Evolutionary conservation across 2,329 filamentous ascomycete genomes (phyloP).

Genomic region (Pseudocercospora ulei): DNA sequence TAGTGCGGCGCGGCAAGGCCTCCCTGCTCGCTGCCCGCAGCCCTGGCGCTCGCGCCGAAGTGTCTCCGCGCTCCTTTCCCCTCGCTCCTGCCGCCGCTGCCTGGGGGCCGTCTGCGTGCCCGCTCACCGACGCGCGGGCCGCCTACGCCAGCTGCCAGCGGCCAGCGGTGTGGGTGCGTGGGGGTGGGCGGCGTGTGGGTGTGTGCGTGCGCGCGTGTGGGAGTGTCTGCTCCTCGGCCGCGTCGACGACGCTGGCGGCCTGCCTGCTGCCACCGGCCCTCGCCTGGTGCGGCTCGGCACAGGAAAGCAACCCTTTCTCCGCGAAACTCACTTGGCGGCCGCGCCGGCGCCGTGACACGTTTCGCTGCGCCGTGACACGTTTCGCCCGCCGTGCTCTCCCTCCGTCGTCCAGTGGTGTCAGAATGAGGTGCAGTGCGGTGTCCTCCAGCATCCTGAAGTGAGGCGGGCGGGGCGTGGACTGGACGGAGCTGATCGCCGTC

Average conservation of each 20-base stretch:
- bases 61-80: constrained; percentile 2
- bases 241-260: too few species aligned
- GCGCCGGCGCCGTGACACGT: too few species aligned
- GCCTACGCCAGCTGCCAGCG: neutral
- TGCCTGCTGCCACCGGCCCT: neutral
- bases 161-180: neutral
- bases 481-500: too few species aligned
- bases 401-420: too few species aligned
- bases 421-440: too few species aligned
- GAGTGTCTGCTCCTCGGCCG: too few species aligned
- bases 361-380: too few species aligned
- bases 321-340: constrained; percentile 3
- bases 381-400: too few species aligned
- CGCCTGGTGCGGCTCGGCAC: constrained; percentile 2
- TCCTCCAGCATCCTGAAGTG: too few species aligned
- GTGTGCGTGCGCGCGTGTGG: neutral
- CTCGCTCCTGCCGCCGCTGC: constrained; percentile 1
- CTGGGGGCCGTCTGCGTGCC: neutral
- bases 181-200: too few species aligned
- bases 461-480: too few species aligned
- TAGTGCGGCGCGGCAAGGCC: neutral
- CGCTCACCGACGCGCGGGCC: constrained; percentile 1
- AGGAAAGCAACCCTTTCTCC: constrained; percentile 8
- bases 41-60: constrained; percentile 16
- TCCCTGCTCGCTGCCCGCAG: constrained; percentile 6